Evolutionary conservation across 768 basidiomycete species (phyloP), one percentile per base, ranked within the genome.

Genomic region (Suillus subluteus): DNA sequence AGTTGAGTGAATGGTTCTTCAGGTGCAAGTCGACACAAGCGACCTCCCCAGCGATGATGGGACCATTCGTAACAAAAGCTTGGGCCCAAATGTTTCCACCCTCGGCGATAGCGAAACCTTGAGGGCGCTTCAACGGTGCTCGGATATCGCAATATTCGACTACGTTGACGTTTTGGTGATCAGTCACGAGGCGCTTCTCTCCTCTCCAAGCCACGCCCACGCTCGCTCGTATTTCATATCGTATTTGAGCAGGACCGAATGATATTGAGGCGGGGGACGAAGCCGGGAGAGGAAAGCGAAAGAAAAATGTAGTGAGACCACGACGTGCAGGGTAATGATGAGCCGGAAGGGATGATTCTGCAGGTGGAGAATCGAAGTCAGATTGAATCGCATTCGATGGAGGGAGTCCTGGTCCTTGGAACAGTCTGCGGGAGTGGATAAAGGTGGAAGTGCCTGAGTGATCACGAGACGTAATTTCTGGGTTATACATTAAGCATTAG

Each of bases 361-460:
- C 89, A 18, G 86, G 82, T 6, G 79, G 73, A 2, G 88, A 84
- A 56, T 58, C 7, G 64, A 75, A 50, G 73, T 89, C 83, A 1
- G 87, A 82, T 64, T 89, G 82, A 0, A 95, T 92, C 2, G 94
- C 91, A 73, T 95, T 95, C 13, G 93, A 94, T 9, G 92, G 91
- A 0, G 93, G 94, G 8, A 94, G 80, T 21, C 88, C 88, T 3
- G 90, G 91, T 3, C 92, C 93, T 77, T 95, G 93, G 73, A 94
- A 95, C 7, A 92, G 74, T 40, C 91, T 84, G 37, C 86, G 83
- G 65, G 82, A 85, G 68, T 91, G 90, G 38, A 94, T 75, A 71
- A 94, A 95, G 0, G 88, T 90, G 35, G 89, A 90, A 0, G 89
- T 91, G 3, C 93, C 94, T 30, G 92, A 89, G 76, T 92, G 90